These are phyloP conservation scores for Elongisporangium anandrum DNA, from an alignment of 352 stramenopile species.

Conservation along the genomic window DNA sequence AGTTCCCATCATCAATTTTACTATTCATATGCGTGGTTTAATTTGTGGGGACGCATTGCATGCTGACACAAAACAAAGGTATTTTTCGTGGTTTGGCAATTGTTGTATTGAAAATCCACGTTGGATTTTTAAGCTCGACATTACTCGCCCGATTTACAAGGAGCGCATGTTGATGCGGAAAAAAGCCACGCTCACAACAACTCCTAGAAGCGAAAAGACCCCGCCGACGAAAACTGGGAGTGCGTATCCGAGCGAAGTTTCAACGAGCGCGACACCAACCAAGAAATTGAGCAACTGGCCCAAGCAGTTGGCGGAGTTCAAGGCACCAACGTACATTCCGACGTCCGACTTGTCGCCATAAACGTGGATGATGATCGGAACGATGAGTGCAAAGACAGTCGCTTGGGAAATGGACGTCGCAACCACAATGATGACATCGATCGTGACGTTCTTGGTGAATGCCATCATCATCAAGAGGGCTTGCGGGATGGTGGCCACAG, in stretches of 20 bases:
- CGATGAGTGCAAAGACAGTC: conserved; percentile 62
- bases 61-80: too few species aligned
- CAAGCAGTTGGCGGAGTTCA: conserved; percentile 73
- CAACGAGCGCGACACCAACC: conserved; percentile 47
- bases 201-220: conserved; percentile 49
- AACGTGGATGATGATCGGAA: conserved; percentile 64
- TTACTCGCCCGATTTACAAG: conserved; percentile 30
- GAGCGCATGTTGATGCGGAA: conserved; percentile 77
- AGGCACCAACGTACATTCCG: conserved; percentile 66
- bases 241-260: conserved; percentile 55
- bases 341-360: conserved; percentile 47
- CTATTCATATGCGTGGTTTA: too few species aligned
- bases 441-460: conserved; percentile 29
- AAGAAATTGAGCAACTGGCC: conserved; percentile 74
- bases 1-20: too few species aligned
- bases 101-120: not conserved
- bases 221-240: conserved; percentile 67
- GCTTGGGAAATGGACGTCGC: conserved; percentile 44
- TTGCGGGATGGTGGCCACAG: conserved; percentile 38
- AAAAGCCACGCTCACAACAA: conserved; percentile 51
- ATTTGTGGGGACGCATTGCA: too few species aligned
- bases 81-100: too few species aligned
- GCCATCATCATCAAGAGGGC: conserved; percentile 47
- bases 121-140: not conserved
- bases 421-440: conserved; percentile 48